Conservation (phyloP, 192 early-diverging fungal genomes). For the Dimargaris verticillata region DNA sequence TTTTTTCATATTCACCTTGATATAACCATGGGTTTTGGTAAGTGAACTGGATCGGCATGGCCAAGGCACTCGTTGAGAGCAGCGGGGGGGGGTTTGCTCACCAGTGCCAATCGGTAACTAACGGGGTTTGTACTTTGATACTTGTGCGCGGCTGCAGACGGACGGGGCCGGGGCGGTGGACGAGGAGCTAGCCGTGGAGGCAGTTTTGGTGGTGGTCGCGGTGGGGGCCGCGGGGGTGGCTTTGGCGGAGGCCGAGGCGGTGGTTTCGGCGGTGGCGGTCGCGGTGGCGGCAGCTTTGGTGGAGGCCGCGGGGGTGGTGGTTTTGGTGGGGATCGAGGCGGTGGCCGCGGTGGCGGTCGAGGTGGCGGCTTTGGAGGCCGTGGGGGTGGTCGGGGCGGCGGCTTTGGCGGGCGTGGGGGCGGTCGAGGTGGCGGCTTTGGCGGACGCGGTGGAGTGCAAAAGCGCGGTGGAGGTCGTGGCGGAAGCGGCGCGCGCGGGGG, state of each 20-base stretch:
- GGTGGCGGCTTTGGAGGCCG: constrained; percentile 42
- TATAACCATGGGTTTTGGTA: too few species aligned
- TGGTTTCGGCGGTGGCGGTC: constrained; percentile 26
- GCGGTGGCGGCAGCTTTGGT: constrained; percentile 18
- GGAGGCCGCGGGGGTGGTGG: constrained; percentile 26
- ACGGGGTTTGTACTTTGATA: too few species aligned
- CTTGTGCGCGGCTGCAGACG: too few species aligned
- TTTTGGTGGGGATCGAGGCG: constrained; percentile 23
- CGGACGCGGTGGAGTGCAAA: constrained; percentile 6
- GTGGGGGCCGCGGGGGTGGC: constrained; percentile 23
- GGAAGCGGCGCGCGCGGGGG: constrained; percentile 40
- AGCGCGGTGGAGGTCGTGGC: constrained; percentile 17
- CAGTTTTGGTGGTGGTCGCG: constrained; percentile 22
- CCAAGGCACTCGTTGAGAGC: too few species aligned
- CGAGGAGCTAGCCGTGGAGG: constrained; percentile 15
- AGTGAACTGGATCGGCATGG: too few species aligned
- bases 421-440: constrained; percentile 16
- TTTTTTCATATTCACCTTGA: too few species aligned
- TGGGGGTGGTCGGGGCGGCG: constrained; percentile 31
- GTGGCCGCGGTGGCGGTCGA: constrained; percentile 20
- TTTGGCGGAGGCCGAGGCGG: constrained; percentile 14
- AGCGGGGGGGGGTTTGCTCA: too few species aligned
- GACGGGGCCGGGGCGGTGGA: not conserved
- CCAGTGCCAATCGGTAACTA: too few species aligned
- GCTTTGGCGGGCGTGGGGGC: constrained; percentile 13